A percentile compares a stretch with the other conserved stretches of the same genome.
Evolutionary conservation across 2,329 filamentous ascomycete species (phyloP).

Genomic region (Amauroascus niger): DNA sequence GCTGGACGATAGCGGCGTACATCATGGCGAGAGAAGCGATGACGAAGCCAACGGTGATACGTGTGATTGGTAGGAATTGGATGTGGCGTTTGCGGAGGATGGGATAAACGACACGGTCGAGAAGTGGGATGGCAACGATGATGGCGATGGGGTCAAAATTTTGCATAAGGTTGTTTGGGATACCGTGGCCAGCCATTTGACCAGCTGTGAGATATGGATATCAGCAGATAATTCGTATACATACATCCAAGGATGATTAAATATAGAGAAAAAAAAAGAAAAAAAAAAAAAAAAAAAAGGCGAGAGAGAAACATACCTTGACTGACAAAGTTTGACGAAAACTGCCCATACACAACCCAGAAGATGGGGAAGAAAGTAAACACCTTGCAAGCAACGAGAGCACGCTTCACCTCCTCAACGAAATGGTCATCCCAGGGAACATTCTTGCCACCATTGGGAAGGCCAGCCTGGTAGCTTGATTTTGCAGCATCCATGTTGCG

Average conservation of each 20-base stretch:
- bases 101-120: slow-evolving; percentile 59
- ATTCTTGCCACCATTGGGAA: slow-evolving; percentile 32
- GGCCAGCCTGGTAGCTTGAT: slow-evolving; percentile 51
- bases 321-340: slow-evolving; percentile 56
- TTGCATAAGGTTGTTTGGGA: slow-evolving; percentile 67
- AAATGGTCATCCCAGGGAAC: slow-evolving; percentile 59
- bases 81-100: slow-evolving; percentile 53
- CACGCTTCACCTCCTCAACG: slow-evolving; percentile 60
- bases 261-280: no score
- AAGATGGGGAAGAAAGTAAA: slow-evolving; percentile 61
- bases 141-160: slow-evolving; percentile 67
- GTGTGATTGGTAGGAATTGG: slow-evolving; percentile 63
- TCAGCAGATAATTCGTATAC: background rate
- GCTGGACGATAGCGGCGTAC: slow-evolving; percentile 49
- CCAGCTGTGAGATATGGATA: slow-evolving; percentile 32
- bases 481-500: slow-evolving; percentile 54
- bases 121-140: slow-evolving; percentile 63
- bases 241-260: no score
- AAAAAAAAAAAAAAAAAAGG: no score
- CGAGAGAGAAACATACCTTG: slow-evolving; percentile 45
- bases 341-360: slow-evolving; percentile 59
- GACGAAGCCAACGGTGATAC: slow-evolving; percentile 60
- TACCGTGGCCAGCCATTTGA: slow-evolving; percentile 54
- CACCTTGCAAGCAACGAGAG: slow-evolving; percentile 57
- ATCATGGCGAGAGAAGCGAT: slow-evolving; percentile 53